A percentile compares a stretch with the other conserved stretches of the same genome.
phyloP scores from a whole-genome alignment of 768 basidiomycete species.

The Phanerochaete carnosa region DNA sequence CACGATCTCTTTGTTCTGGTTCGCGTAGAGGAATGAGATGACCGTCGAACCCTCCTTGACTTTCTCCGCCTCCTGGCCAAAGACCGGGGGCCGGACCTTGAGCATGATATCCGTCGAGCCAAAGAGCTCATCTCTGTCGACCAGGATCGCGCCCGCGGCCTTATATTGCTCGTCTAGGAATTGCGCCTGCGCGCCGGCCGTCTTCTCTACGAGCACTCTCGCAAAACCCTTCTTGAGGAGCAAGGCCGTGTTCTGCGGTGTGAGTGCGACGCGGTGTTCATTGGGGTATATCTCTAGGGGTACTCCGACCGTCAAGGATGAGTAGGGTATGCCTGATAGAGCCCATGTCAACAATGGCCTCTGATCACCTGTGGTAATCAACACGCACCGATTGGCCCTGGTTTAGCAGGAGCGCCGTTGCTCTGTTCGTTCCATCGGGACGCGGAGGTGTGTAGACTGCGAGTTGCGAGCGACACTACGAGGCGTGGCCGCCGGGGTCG shows the following conservation, averaged over 20 bases:
- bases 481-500: neutral
- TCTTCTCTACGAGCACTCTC: slow-evolving; percentile 67
- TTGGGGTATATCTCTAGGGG: slow-evolving; percentile 75
- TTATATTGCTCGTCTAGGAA: slow-evolving; percentile 80
- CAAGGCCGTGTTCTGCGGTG: slow-evolving; percentile 72
- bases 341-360: neutral
- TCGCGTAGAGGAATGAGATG: slow-evolving; percentile 82
- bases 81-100: slow-evolving; percentile 78
- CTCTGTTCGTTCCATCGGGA: slow-evolving; percentile 8
- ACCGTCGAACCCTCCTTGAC: slow-evolving; percentile 76
- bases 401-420: slow-evolving; percentile 5
- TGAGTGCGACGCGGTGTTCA: slow-evolving; percentile 78
- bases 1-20: slow-evolving; percentile 74
- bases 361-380: neutral
- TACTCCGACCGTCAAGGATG: slow-evolving; percentile 70
- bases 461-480: slow-evolving; percentile 2
- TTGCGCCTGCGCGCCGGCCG: slow-evolving; percentile 69
- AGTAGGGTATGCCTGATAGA: slow-evolving; percentile 55
- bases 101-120: slow-evolving; percentile 71
- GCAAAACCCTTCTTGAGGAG: slow-evolving; percentile 82
- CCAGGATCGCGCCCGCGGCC: slow-evolving; percentile 75
- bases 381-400: slow-evolving; percentile 8
- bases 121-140: slow-evolving; percentile 70
- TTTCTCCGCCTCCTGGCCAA: slow-evolving; percentile 54
- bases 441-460: slow-evolving; percentile 8